Evolutionary conservation across 768 basidiomycete species (phyloP).

Genomic region (Amanita molliuscula): DNA sequence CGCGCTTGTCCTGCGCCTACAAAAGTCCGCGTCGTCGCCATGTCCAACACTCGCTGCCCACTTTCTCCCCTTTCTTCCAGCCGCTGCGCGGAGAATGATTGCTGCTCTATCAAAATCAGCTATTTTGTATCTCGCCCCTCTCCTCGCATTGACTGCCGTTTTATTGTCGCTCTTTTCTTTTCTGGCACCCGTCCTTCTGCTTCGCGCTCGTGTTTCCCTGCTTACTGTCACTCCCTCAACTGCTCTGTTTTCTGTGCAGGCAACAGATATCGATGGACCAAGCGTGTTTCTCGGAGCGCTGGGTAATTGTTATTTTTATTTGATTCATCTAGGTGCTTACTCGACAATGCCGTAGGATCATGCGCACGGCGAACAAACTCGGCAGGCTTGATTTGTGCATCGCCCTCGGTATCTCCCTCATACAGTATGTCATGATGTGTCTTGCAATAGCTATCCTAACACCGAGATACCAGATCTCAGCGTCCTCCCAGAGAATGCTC

Average conservation of each 20-base stretch:
- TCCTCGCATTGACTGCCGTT: constrained; percentile 55
- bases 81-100: constrained; percentile 41
- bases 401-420: constrained; percentile 39
- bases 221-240: constrained; percentile 53
- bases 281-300: constrained; percentile 56
- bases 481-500: constrained; percentile 45
- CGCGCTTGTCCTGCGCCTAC: neutral
- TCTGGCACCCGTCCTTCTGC: constrained; percentile 52
- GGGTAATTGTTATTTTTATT: constrained; percentile 29
- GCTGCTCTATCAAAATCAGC: constrained; percentile 57
- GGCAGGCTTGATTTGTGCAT: constrained; percentile 44
- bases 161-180: constrained; percentile 58
- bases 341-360: constrained; percentile 39
- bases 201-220: constrained; percentile 54
- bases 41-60: constrained; percentile 1
- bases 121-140: constrained; percentile 56
- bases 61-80: constrained; percentile 2
- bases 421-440: constrained; percentile 39
- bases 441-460: neutral
- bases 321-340: neutral
- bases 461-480: constrained; percentile 44
- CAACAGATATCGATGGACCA: constrained; percentile 48
- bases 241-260: constrained; percentile 18
- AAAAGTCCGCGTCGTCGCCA: neutral
- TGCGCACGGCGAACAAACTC: constrained; percentile 44